Evolutionary conservation across 1,284 basidiomycete species (phyloP).

Genomic region (Ganoderma lucidum): DNA sequence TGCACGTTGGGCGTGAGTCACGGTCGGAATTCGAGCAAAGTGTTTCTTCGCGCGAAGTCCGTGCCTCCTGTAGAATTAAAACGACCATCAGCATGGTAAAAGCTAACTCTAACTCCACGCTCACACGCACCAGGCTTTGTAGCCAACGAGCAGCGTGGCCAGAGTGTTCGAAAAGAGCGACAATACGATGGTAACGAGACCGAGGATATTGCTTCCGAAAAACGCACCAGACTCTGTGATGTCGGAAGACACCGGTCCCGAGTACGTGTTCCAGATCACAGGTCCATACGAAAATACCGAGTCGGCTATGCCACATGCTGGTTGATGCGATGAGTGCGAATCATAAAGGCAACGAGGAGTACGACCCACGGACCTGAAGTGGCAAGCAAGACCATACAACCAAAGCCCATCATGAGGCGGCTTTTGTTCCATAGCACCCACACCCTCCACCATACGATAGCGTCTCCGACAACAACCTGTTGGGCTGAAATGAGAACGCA

Average conservation of each 20-base stretch:
- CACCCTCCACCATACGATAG: slow-evolving; percentile 8
- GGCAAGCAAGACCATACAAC: not conserved
- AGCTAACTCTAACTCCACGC: too few species aligned
- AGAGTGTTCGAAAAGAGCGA: too few species aligned
- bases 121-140: slow-evolving; percentile 1
- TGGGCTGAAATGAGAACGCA: not conserved
- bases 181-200: too few species aligned
- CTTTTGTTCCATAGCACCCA: slow-evolving; percentile 2
- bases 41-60: not conserved
- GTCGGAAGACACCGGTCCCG: not conserved
- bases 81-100: too few species aligned
- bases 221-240: too few species aligned
- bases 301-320: not conserved
- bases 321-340: not conserved
- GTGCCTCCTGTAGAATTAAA: not conserved
- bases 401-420: not conserved
- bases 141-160: not conserved
- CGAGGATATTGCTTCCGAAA: too few species aligned
- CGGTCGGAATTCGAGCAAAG: not conserved
- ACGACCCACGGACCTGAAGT: not conserved
- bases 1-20: not conserved
- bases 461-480: not conserved
- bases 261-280: not conserved
- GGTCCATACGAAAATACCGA: not conserved
- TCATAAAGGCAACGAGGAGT: too few species aligned